Evolutionary conservation across 257 asterid genomes (phyloP), one percentile per base, ranked within the genome.

Genomic region (Solanum sparsipilum): DNA sequence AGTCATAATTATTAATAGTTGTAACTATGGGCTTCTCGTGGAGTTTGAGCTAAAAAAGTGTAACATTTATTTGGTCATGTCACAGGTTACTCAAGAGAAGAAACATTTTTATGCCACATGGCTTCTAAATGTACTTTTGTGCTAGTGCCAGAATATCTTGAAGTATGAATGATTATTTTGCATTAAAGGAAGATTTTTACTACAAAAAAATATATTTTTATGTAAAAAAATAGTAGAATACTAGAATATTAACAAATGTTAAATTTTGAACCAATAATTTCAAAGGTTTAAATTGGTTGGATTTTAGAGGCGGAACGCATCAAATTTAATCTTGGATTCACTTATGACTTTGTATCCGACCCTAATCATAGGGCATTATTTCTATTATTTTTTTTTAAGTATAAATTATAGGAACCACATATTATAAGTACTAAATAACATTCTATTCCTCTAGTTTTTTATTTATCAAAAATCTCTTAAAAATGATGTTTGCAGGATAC

Each of bases 11-110:
- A 56, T 25, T 23, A 32, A 65, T 90, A 91, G 95, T 86, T 94
- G 94, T 83, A 84, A 89, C 84, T 87, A 90, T 91, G 93, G 92
- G 91, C 48, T 82, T 93, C 98, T 93, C 94, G 97, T 94, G 98
- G 38, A 52, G 78, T 88, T 84, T 84, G 60, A 44, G 81, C n/a
- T 87, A 94, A 93, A 91, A 70, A 91, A 86, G 76, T 18, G 29
- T 81, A 81, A 81, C 68, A 29, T 81, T 81, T 81, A 44, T 27
- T 81, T 46, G 68, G 41, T 81, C 41, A 81, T 7, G 65, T 81
- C 85, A 81, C 85, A 81, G 39, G 85, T 81, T 63, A 41, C 89
- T 83, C 86, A 86, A 65, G 82, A 83, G 35, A 73, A 72, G 52
- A 48, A 52, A 81, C 75, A 81, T 87, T 91, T 86, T 89, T 81